A percentile compares a stretch with the other conserved stretches of the same genome.
phyloP scores from a whole-genome alignment of 2,329 filamentous ascomycete genomes.

The Teratosphaeriaceae sp. region DNA sequence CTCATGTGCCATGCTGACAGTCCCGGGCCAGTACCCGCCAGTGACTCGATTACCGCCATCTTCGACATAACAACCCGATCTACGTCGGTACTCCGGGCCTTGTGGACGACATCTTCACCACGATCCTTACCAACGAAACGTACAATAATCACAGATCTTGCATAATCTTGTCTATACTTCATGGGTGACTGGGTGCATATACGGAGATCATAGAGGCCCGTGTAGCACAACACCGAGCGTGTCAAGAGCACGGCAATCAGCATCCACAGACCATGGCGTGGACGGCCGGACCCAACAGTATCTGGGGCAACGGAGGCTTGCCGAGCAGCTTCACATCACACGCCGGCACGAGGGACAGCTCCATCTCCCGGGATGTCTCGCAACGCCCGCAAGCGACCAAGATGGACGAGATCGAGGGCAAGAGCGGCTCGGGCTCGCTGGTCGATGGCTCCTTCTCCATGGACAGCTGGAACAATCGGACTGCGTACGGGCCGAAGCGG shows the following conservation, averaged over 20 bases:
- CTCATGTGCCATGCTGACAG: conserved; percentile 7
- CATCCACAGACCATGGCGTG: not conserved
- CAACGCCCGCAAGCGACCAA: conserved; percentile 15
- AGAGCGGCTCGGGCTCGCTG: conserved; percentile 64
- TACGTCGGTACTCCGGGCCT: no score
- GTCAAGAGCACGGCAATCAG: no score
- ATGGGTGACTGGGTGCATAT: no score
- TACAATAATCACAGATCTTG: no score
- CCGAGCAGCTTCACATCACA: conserved; percentile 16
- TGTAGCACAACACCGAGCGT: no score
- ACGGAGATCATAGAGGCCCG: no score
- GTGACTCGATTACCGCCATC: conserved; percentile 13
- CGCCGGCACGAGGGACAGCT: conserved; percentile 16
- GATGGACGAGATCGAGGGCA: conserved; percentile 40
- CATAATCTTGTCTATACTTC: no score
- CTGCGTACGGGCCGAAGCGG: conserved; percentile 36
- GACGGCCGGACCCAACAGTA: not conserved
- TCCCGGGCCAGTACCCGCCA: conserved; percentile 15
- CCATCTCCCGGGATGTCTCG: conserved; percentile 18
- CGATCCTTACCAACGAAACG: no score
- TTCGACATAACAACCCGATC: no score
- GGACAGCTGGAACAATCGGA: conserved; percentile 51
- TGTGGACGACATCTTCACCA: no score
- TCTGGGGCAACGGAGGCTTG: conserved; percentile 20
- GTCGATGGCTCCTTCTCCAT: conserved; percentile 59